Conservation (phyloP, 2,329 filamentous ascomycete genomes). For the Colletotrichum cuscutae region DNA sequence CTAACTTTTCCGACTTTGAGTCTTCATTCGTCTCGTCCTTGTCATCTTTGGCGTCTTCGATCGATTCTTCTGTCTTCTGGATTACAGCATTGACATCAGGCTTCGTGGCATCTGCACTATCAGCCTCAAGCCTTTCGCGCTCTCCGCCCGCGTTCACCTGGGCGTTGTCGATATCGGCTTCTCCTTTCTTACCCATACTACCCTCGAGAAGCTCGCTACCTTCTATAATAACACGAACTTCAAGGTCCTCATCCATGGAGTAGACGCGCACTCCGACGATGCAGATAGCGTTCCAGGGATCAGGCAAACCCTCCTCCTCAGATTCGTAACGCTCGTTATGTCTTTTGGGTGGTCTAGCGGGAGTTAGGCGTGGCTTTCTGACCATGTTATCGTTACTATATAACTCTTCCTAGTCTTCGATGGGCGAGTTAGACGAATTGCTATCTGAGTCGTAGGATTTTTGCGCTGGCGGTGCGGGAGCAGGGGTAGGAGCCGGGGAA, state of each 20-base stretch:
- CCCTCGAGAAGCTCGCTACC: conserved; percentile 63
- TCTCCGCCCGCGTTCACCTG: conserved; percentile 65
- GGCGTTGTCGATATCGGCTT: conserved; percentile 65
- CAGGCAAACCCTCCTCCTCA: conserved; percentile 66
- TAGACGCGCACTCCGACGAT: conserved; percentile 71
- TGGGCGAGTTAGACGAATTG: conserved; percentile 68
- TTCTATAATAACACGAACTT: conserved; percentile 66
- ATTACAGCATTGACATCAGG: neutral
- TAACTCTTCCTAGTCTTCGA: conserved; percentile 68
- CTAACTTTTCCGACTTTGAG: conserved; percentile 28
- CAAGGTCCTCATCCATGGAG: conserved; percentile 64
- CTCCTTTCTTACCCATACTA: conserved; percentile 67
- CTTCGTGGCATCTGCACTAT: conserved; percentile 38
- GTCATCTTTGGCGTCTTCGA: neutral
- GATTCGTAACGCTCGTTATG: conserved; percentile 56
- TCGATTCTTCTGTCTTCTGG: neutral
- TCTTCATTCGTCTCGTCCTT: conserved; percentile 29
- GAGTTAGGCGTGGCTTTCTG: conserved; percentile 57
- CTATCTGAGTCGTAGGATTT: conserved; percentile 53
- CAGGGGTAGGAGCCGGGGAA: conserved; percentile 21
- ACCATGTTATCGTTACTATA: conserved; percentile 69
- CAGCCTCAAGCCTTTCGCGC: conserved; percentile 42
- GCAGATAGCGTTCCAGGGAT: conserved; percentile 72
- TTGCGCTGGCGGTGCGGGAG: conserved; percentile 7
- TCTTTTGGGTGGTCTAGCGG: conserved; percentile 45